A percentile compares a stretch with the other conserved stretches of the same genome.
Conservation (phyloP, 1,139 yeast species). For the Debaryomyces udenii region DNA sequence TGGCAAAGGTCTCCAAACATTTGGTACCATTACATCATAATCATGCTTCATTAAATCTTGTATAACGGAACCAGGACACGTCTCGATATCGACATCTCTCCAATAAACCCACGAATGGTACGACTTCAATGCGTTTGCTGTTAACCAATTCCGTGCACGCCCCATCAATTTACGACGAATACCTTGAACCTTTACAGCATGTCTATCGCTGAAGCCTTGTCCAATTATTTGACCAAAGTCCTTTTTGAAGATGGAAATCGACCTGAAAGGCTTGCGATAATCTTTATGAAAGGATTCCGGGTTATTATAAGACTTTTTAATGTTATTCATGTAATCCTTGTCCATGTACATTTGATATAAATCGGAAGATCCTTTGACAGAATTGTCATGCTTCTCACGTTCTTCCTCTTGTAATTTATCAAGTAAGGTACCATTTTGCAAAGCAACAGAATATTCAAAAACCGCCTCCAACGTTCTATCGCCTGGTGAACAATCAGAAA, state of each 20-base stretch:
- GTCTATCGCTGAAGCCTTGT: conserved; percentile 88
- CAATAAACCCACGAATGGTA: conserved; percentile 94
- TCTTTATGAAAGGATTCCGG: conserved; percentile 61
- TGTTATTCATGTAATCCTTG: conserved; percentile 58
- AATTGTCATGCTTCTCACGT: conserved; percentile 25
- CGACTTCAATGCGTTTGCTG: conserved; percentile 74
- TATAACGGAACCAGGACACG: conserved; percentile 77
- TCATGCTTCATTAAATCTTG: conserved; percentile 75
- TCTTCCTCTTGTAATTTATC: conserved; percentile 50
- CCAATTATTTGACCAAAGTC: conserved; percentile 86
- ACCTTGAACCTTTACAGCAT: conserved; percentile 88
- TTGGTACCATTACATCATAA: conserved; percentile 85
- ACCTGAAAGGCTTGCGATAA: conserved; percentile 71
- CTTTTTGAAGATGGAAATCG: conserved; percentile 74
- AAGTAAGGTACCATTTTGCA: conserved; percentile 71
- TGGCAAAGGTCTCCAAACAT: conserved; percentile 88
- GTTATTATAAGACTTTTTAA: conserved; percentile 54
- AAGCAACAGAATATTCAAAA: conserved; percentile 63
- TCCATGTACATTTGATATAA: conserved; percentile 73
- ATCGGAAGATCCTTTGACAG: conserved; percentile 56
- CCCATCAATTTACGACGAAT: conserved; percentile 88
- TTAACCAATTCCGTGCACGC: conserved; percentile 85
- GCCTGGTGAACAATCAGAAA: conserved; percentile 77
- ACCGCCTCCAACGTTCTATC: conserved; percentile 75
- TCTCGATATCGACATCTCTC: conserved; percentile 90